Conservation (phyloP, 768 basidiomycete genomes). For the Trametes sanguinea region DNA sequence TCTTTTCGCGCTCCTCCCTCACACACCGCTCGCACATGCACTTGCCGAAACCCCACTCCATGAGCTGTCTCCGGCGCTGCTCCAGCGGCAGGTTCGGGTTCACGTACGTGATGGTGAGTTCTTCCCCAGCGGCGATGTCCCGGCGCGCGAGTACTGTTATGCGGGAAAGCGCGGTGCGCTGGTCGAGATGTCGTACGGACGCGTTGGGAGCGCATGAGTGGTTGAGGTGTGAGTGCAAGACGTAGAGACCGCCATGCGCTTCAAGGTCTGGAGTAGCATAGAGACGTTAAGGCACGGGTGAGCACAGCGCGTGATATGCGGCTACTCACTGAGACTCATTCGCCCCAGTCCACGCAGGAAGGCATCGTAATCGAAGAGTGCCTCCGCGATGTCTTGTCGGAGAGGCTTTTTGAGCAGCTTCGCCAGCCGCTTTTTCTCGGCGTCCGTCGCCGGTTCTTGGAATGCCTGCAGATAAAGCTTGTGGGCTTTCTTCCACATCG, state of each 20-base stretch:
- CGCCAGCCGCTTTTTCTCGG: slow-evolving; percentile 59
- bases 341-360: slow-evolving; percentile 74
- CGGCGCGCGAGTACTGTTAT: slow-evolving; percentile 73
- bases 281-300: no score
- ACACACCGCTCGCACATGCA: slow-evolving; percentile 72
- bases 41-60: slow-evolving; percentile 74
- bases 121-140: slow-evolving; percentile 68
- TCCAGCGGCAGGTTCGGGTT: slow-evolving; percentile 54
- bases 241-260: slow-evolving; percentile 84
- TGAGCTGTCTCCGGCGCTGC: slow-evolving; percentile 52
- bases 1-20: slow-evolving; percentile 46
- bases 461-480: slow-evolving; percentile 62
- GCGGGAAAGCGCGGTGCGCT: slow-evolving; percentile 65
- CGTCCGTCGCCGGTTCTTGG: slow-evolving; percentile 50
- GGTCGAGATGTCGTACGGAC: slow-evolving; percentile 76
- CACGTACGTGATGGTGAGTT: slow-evolving; percentile 79
- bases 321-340: slow-evolving; percentile 76
- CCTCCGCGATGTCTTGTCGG: slow-evolving; percentile 50
- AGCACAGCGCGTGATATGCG: neutral
- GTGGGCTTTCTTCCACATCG: slow-evolving; percentile 68
- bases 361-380: slow-evolving; percentile 74
- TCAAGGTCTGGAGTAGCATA: slow-evolving; percentile 55
- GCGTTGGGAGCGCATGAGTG: slow-evolving; percentile 82
- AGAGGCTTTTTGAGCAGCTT: slow-evolving; percentile 52
- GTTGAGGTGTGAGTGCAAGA: slow-evolving; percentile 84